Evolutionary conservation across 2,329 filamentous ascomycete genomes (phyloP).

Genomic region (Akanthomyces lecanii): DNA sequence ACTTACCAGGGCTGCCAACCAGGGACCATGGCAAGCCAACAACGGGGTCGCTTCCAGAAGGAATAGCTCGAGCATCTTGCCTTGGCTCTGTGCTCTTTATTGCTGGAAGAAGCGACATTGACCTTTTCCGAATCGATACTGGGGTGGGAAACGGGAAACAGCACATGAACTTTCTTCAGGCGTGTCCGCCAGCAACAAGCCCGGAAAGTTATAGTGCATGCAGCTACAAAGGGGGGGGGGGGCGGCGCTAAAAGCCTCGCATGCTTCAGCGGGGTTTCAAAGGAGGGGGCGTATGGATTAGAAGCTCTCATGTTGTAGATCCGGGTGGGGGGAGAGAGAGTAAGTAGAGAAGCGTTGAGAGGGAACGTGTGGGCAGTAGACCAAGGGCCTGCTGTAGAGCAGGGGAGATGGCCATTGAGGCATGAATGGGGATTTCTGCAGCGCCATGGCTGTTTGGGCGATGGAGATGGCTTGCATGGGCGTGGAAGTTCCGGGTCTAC

Average conservation of each 20-base stretch:
- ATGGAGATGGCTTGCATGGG: slow-evolving; percentile 5
- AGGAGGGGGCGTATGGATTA: background rate
- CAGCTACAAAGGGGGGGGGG: slow-evolving; percentile 1
- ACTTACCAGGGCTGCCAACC: background rate
- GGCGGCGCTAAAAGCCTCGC: background rate
- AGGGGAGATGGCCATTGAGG: background rate
- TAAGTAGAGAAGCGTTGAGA: too few relatives aligned
- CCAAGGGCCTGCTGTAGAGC: too few relatives aligned
- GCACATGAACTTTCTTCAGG: background rate
- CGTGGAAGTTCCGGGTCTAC: background rate
- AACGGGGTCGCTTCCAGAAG: background rate
- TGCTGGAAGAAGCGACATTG: too few relatives aligned
- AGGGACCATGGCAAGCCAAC: background rate
- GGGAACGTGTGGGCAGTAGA: background rate
- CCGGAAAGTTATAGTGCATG: slow-evolving; percentile 12
- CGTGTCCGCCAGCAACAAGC: background rate
- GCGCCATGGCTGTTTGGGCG: slow-evolving; percentile 10
- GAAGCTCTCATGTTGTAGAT: background rate
- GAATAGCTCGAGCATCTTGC: too few relatives aligned
- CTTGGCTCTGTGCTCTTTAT: too few relatives aligned
- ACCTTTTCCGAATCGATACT: background rate
- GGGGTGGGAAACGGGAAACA: background rate
- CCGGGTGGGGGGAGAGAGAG: background rate
- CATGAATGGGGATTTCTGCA: background rate
- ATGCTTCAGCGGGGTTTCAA: slow-evolving; percentile 7